Percentiles rank a stretch among this genome's conserved stretches.
phyloP scores from a whole-genome alignment of 176 grass and related monocot genomes.

The Oryza longistaminata region DNA sequence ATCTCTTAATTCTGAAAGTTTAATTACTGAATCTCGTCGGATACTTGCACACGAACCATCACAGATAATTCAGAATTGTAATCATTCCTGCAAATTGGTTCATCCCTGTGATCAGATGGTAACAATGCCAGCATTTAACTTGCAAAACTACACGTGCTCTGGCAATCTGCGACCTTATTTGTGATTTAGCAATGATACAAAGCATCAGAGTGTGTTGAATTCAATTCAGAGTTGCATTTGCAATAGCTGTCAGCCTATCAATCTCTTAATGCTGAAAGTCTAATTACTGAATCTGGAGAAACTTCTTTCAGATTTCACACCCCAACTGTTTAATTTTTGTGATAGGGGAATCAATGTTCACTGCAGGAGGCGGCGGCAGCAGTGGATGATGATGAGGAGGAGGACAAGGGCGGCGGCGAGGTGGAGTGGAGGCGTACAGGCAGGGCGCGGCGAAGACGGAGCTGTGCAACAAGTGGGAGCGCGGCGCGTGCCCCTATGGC shows the following conservation, averaged over 20 bases:
- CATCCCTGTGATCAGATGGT: constrained; percentile 12
- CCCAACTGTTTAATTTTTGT: neutral
- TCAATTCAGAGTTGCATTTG: constrained; percentile 3
- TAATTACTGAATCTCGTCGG: neutral
- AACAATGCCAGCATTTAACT: neutral
- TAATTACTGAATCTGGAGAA: neutral
- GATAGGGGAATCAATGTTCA: neutral
- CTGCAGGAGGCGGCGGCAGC: constrained; percentile 20
- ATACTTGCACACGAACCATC: neutral
- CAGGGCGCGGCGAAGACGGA: constrained; percentile 81
- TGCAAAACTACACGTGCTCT: neutral
- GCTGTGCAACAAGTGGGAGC: constrained; percentile 89
- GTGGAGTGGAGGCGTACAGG: constrained; percentile 67
- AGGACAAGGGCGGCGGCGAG: constrained; percentile 51
- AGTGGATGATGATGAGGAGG: neutral
- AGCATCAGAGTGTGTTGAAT: neutral
- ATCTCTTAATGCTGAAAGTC: too few relatives aligned
- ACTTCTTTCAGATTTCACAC: neutral
- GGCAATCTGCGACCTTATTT: neutral
- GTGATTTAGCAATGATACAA: constrained; percentile 11
- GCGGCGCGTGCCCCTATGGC: constrained; percentile 53
- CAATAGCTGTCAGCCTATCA: neutral
- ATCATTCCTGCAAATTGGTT: constrained; percentile 19
- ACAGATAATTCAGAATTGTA: neutral
- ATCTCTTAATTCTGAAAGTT: neutral